phyloP scores from a whole-genome alignment of 1,284 basidiomycete species.

The Mycosarcoma maydis region DNA sequence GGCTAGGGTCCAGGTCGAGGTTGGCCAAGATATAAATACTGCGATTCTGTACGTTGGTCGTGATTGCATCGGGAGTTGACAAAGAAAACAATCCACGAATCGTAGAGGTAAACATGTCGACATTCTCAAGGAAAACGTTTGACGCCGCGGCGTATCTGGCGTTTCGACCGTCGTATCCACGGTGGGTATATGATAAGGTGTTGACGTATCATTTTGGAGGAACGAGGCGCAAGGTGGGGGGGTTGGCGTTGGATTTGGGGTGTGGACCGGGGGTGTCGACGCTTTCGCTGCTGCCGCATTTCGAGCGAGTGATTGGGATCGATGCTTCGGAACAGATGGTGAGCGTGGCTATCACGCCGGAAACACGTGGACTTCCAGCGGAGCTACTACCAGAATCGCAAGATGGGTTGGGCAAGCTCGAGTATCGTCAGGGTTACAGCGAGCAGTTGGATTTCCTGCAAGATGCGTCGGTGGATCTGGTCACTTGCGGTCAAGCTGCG shows the following conservation, averaged over 20 bases:
- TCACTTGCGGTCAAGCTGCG: constrained; percentile 80
- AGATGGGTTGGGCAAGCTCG: constrained; percentile 50
- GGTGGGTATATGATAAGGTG: constrained; percentile 45
- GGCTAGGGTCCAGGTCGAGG: too few relatives aligned
- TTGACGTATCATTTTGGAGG: constrained; percentile 34
- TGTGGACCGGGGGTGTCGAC: constrained; percentile 82
- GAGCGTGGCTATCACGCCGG: constrained; percentile 71
- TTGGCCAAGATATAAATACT: too few relatives aligned
- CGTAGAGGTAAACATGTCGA: constrained; percentile 46
- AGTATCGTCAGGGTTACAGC: constrained; percentile 71
- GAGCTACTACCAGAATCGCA: constrained; percentile 17
- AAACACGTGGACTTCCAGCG: constrained; percentile 30
- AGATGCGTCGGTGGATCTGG: constrained; percentile 76
- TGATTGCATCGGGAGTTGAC: too few relatives aligned
- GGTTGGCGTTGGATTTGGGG: constrained; percentile 75
- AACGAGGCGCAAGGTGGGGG: not conserved
- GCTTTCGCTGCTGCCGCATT: constrained; percentile 71
- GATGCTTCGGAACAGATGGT: constrained; percentile 83
- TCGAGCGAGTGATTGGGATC: constrained; percentile 75
- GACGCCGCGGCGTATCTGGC: constrained; percentile 52
- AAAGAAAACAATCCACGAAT: too few relatives aligned
- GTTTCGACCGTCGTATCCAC: constrained; percentile 47
- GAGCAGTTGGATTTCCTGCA: constrained; percentile 73
- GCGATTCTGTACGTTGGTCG: too few relatives aligned
- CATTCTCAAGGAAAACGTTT: constrained; percentile 46